Base-by-base conservation (phyloP, 805 yeast species). In the Priceomyces melissophilus region DNA sequence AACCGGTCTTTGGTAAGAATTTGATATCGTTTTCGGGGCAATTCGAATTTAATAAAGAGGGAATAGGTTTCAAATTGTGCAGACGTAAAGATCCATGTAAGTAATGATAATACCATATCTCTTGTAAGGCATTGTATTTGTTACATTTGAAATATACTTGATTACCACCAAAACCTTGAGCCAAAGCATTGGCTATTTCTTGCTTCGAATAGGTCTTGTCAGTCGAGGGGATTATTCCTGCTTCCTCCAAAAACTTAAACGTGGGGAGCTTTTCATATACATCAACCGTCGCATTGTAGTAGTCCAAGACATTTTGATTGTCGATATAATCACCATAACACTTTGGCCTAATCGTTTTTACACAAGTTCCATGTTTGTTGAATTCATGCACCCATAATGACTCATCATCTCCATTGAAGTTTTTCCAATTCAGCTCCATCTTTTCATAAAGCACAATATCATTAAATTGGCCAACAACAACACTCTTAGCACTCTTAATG, bases 21-120 rank as follows among this genome's bases (percentile, higher is more conserved):
- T 74, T 75, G 54, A 89, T 82, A 3, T 88, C 90, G 4, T 63
- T 50, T 1, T 65, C 73, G 3, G 89, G 88, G 62, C 98, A 91
- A 38, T 76, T 72, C 3, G 85, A 68, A 15, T 69, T 63, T 20
- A 74, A 56, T 42, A 80, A 53, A 2, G 84, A 58, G 38, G 85
- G 87, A 37, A 84, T 79, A 16, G 83, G 81, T 15, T 68, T 58
- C 57, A 83, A 66, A 13, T 76, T 65, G 37, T 90, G 95, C 35
- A 71, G 69, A 41, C 79, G 67, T 1, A 88, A 72, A 3, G 90
- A 79, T 2, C 97, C 97, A 52, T 75, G 70, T 42, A 89, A 69
- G 46, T 81, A 73, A 68, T 84, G 86, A 67, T 76, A 87, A 64
- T 90, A 90, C 96, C 96, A 90, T 32, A 83, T 67, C 59, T 83